phyloP scores from a whole-genome alignment of 2,329 filamentous ascomycete species.

The Colletotrichum tanaceti region DNA sequence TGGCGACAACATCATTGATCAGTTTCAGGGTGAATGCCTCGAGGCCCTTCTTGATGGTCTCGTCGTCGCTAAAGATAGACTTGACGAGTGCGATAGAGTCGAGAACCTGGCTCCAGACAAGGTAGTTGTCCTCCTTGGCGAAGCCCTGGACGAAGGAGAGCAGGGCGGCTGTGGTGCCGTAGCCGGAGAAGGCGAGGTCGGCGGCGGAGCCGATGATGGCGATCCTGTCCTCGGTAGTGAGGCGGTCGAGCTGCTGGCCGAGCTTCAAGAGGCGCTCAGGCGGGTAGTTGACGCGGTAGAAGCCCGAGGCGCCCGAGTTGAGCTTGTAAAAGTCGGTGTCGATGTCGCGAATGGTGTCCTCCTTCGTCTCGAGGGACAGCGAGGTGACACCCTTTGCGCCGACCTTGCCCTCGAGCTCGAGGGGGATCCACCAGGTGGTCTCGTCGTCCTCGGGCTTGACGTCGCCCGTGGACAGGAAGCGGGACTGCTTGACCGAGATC shows the following conservation, averaged over 20 bases:
- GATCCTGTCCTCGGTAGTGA: conserved; percentile 91
- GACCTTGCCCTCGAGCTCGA: conserved; percentile 83
- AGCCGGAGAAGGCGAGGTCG: conserved; percentile 87
- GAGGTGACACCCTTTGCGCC: conserved; percentile 71
- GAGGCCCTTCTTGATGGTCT: conserved; percentile 76
- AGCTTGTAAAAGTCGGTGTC: conserved; percentile 91
- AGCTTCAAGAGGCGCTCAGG: conserved; percentile 84
- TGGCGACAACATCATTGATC: conserved; percentile 78
- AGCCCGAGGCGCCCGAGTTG: conserved; percentile 89
- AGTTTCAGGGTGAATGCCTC: conserved; percentile 84
- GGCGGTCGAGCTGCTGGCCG: conserved; percentile 77
- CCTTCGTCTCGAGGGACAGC: conserved; percentile 78
- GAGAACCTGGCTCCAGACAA: conserved; percentile 90
- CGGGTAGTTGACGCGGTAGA: conserved; percentile 93
- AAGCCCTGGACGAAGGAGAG: conserved; percentile 89
- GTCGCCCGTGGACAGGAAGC: conserved; percentile 93
- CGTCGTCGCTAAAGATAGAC: conserved; percentile 85
- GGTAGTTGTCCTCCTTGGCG: conserved; percentile 80
- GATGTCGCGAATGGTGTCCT: conserved; percentile 79
- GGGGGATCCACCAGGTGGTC: conserved; percentile 95
- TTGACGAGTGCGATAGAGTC: conserved; percentile 81
- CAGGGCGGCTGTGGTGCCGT: conserved; percentile 83
- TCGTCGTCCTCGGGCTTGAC: conserved; percentile 90
- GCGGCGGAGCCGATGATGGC: conserved; percentile 90
- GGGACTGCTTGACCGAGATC: conserved; percentile 84